These are phyloP conservation scores for Toxoplasma gondii DNA, from an alignment of 169 alveolate genomes.

Conservation along the genomic window DNA sequence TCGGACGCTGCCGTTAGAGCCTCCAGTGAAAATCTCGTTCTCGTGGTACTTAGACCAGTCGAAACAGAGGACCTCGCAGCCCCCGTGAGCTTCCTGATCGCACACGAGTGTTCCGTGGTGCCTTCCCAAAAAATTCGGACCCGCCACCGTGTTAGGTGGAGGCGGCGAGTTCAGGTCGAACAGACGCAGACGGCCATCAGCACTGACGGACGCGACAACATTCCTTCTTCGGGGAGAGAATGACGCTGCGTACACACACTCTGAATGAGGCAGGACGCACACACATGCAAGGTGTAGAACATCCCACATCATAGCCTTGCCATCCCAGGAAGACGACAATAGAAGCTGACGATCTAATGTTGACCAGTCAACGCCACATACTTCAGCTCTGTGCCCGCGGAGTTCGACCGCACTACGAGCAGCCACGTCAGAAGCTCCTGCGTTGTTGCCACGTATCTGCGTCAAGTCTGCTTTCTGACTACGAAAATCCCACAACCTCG, in stretches of 20 bases:
- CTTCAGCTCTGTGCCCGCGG: slow-evolving; percentile 59
- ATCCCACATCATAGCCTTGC: slow-evolving; percentile 60
- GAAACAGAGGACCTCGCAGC: slow-evolving; percentile 56
- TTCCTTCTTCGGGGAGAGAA: slow-evolving; percentile 22
- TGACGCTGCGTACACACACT: slow-evolving; percentile 26
- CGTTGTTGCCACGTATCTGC: neutral
- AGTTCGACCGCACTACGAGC: slow-evolving; percentile 1
- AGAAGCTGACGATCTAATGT: slow-evolving; percentile 29
- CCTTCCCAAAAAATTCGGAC: neutral
- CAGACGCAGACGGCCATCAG: slow-evolving; percentile 53
- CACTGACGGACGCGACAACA: slow-evolving; percentile 52
- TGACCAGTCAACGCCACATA: slow-evolving; percentile 51
- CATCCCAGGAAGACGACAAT: slow-evolving; percentile 65
- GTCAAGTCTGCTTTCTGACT: neutral
- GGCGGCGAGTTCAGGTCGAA: slow-evolving; percentile 31
- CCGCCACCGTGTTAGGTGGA: neutral
- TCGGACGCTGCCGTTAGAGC: slow-evolving; percentile 59
- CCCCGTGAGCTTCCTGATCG: slow-evolving; percentile 23
- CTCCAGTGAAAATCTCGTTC: slow-evolving; percentile 65
- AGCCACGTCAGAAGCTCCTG: neutral
- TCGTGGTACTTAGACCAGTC: slow-evolving; percentile 64
- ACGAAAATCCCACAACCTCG: slow-evolving; percentile 6
- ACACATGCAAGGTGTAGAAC: neutral
- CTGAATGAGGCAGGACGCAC: slow-evolving; percentile 31
- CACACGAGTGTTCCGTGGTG: neutral